These are phyloP conservation scores for Talaromyces marneffei DNA, from an alignment of 2,329 filamentous ascomycete species.

Conservation along the genomic window DNA sequence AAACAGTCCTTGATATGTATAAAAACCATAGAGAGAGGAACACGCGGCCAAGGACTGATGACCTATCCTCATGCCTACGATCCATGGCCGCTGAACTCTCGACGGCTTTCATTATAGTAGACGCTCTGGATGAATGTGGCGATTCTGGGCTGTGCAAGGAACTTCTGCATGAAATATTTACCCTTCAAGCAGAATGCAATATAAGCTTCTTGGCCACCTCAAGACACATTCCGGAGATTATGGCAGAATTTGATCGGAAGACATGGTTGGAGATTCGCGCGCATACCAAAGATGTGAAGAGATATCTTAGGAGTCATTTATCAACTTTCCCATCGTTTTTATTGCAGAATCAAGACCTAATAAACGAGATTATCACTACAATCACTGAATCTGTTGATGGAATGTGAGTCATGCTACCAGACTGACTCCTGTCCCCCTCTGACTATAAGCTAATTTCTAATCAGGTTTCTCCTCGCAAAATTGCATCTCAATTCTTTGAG, in stretches of 20 bases:
- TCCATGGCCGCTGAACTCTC: neutral
- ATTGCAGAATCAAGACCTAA: neutral
- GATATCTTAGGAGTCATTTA: neutral
- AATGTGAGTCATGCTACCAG: conserved; percentile 26
- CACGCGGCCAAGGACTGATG: neutral
- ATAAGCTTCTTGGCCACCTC: conserved; percentile 8
- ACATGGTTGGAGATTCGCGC: conserved; percentile 1
- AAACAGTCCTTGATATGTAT: neutral
- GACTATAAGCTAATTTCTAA: neutral
- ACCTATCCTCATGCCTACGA: neutral
- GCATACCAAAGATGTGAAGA: neutral
- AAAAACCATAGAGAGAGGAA: neutral
- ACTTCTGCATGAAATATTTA: neutral
- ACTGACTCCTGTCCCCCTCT: neutral
- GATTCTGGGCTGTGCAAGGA: neutral
- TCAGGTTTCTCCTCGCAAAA: conserved; percentile 25
- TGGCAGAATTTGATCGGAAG: neutral
- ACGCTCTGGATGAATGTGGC: conserved; percentile 7
- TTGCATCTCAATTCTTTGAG: conserved; percentile 22
- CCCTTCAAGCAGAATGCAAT: neutral
- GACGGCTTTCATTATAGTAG: neutral
- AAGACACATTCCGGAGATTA: conserved; percentile 6
- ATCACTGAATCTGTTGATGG: conserved; percentile 26
- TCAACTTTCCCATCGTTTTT: neutral
- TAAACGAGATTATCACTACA: neutral